Percentiles rank a stretch among this genome's conserved stretches.
Evolutionary conservation across 352 stramenopile genomes (phyloP).

Genomic region (Phytopythium montanum): DNA sequence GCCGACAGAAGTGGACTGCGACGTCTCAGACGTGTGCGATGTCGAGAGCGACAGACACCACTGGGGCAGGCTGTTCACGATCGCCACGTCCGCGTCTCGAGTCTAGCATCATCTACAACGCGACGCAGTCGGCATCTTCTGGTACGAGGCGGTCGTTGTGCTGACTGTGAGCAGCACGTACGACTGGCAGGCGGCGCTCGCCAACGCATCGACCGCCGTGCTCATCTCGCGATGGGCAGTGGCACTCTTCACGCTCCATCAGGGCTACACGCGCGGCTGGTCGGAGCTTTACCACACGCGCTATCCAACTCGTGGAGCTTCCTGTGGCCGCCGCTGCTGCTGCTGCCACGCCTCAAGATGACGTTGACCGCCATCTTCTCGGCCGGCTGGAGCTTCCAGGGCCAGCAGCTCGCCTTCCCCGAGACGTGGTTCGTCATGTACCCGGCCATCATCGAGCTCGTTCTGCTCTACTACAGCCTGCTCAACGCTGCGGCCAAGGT

Average conservation of each 20-base stretch:
- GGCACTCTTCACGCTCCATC: conserved; percentile 16
- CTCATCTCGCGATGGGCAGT: conserved; percentile 32
- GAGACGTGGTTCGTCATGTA: conserved; percentile 17
- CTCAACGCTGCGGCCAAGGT: conserved; percentile 12
- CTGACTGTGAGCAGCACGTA: conserved; percentile 4
- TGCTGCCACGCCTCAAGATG: conserved; percentile 8
- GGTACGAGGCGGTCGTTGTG: conserved; percentile 13
- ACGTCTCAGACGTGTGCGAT: not conserved
- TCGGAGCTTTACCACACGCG: not conserved
- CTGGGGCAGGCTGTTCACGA: not conserved
- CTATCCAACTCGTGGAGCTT: conserved; percentile 14
- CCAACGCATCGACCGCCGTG: conserved; percentile 22
- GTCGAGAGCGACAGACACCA: conserved; percentile 7
- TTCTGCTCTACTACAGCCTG: conserved; percentile 10
- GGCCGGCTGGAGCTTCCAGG: conserved; percentile 8
- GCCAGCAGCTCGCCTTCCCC: conserved; percentile 4
- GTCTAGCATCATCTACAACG: conserved; percentile 16
- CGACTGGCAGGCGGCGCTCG: conserved; percentile 24
- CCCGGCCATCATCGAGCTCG: conserved; percentile 9
- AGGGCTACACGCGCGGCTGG: not conserved
- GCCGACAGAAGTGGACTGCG: conserved; percentile 2
- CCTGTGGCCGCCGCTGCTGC: conserved; percentile 1
- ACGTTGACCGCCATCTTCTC: conserved; percentile 10
- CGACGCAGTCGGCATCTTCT: conserved; percentile 19
- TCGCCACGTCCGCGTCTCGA: not conserved